phyloP scores from a whole-genome alignment of 2,329 filamentous ascomycete genomes.

The Fusarium oligoseptatum region DNA sequence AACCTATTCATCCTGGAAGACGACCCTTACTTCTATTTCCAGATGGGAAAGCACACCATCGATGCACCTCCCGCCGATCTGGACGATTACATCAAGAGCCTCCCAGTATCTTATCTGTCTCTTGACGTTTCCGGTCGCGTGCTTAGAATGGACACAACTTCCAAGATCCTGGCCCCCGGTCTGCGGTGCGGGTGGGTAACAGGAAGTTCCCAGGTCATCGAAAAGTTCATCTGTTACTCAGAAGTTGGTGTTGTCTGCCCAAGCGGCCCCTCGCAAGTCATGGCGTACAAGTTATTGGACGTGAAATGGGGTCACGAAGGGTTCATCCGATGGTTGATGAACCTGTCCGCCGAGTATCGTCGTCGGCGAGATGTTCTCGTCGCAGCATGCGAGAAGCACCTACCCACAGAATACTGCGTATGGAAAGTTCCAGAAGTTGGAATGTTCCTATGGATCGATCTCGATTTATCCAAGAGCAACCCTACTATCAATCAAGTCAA shows the following conservation, averaged over 20 bases:
- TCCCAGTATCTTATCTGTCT: not conserved
- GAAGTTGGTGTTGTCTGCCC: not conserved
- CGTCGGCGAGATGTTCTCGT: not conserved
- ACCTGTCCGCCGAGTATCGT: not conserved
- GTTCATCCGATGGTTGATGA: not conserved
- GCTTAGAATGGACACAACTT: not conserved
- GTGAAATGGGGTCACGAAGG: not conserved
- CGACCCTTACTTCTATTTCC: not conserved
- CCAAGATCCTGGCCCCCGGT: not conserved
- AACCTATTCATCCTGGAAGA: not conserved
- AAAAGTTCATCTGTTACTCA: constrained; percentile 1
- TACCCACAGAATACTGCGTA: not conserved
- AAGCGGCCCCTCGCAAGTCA: not conserved
- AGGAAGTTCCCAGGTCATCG: not conserved
- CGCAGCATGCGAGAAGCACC: not conserved
- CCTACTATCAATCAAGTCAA: not conserved
- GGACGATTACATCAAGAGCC: not conserved
- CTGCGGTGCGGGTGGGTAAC: not conserved
- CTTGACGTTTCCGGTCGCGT: not conserved
- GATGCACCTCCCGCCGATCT: not conserved
- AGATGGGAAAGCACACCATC: not conserved
- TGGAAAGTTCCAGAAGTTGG: not conserved
- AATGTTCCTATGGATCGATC: not conserved
- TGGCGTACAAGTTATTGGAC: not conserved
- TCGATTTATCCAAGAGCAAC: not conserved